Conservation (phyloP, 495 filamentous ascomycete species). For the Aspergillus homomorphus region DNA sequence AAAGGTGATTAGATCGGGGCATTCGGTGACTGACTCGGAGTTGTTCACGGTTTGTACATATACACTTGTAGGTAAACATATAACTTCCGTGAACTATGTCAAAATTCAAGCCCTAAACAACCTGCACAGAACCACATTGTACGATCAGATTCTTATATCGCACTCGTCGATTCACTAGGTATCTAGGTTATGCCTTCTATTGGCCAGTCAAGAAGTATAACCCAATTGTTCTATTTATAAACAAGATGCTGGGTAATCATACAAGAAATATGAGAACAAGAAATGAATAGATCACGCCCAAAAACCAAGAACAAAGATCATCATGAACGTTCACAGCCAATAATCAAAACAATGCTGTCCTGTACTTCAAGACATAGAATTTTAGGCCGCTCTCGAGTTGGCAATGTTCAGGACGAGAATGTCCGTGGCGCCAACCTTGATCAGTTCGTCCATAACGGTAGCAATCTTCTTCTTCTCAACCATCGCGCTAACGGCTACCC, state of each 20-base stretch:
- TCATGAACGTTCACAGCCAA: slow-evolving; percentile 3
- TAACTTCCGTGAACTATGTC: too few relatives aligned
- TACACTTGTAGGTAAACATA: too few relatives aligned
- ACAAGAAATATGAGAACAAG: neutral
- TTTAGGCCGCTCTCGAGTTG: slow-evolving; percentile 66
- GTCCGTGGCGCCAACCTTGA: slow-evolving; percentile 75
- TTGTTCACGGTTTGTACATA: too few relatives aligned
- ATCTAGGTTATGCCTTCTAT: neutral
- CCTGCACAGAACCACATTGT: too few relatives aligned
- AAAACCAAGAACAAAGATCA: slow-evolving; percentile 13
- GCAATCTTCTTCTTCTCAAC: slow-evolving; percentile 89
- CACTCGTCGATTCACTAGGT: neutral
- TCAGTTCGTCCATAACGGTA: slow-evolving; percentile 85
- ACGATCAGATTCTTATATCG: too few relatives aligned
- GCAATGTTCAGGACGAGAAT: slow-evolving; percentile 84
- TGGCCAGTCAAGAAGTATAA: neutral
- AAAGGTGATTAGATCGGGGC: too few relatives aligned
- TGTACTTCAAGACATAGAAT: slow-evolving; percentile 8
- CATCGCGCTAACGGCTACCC: slow-evolving; percentile 93
- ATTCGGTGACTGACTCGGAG: too few relatives aligned
- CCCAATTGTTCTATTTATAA: neutral
- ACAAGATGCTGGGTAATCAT: neutral
- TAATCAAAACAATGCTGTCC: slow-evolving; percentile 14
- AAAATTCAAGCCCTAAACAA: too few relatives aligned
- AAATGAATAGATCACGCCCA: slow-evolving; percentile 13